phyloP scores from a whole-genome alignment of 768 basidiomycete genomes.

The Auricularia cornea region DNA sequence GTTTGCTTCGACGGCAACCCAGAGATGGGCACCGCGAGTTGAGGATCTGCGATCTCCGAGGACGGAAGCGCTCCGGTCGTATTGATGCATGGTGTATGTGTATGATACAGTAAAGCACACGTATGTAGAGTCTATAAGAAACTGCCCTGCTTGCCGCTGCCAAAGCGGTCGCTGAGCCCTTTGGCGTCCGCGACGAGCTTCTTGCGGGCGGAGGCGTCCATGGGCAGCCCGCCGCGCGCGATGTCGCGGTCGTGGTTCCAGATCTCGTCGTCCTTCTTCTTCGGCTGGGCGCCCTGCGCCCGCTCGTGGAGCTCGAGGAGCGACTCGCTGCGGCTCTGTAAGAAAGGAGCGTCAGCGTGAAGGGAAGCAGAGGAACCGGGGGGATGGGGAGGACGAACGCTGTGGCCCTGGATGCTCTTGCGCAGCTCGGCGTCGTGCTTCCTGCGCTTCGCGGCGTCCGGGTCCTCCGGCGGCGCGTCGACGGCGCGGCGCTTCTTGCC shows the following conservation, averaged over 20 bases:
- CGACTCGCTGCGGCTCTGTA: constrained; percentile 38
- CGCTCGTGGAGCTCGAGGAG: constrained; percentile 46
- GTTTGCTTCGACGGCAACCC: too few relatives aligned
- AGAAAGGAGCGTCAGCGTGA: too few relatives aligned
- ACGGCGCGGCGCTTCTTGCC: constrained; percentile 76
- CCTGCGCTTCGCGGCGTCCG: constrained; percentile 45
- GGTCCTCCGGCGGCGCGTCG: constrained; percentile 30
- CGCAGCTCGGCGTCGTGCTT: constrained; percentile 62
- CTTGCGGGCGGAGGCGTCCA: constrained; percentile 79
- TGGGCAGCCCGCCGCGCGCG: constrained; percentile 67
- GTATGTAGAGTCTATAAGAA: background rate
- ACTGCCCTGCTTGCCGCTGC: constrained; percentile 31
- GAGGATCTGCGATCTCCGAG: too few relatives aligned
- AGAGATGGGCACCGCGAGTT: too few relatives aligned
- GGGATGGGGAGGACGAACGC: constrained; percentile 36
- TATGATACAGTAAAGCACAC: too few relatives aligned
- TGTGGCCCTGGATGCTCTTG: constrained; percentile 70
- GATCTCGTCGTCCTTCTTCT: constrained; percentile 37
- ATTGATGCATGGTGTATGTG: too few relatives aligned
- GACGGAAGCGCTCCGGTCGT: too few relatives aligned
- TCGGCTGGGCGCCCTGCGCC: constrained; percentile 21
- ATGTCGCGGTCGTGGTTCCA: constrained; percentile 95
- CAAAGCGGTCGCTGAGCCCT: constrained; percentile 77
- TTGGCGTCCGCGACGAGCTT: constrained; percentile 75
- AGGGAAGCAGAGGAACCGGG: background rate